Evolutionary conservation across 1,284 basidiomycete genomes (phyloP), one percentile per base, ranked within the genome.

Genomic region (Trichosporon asahii): DNA sequence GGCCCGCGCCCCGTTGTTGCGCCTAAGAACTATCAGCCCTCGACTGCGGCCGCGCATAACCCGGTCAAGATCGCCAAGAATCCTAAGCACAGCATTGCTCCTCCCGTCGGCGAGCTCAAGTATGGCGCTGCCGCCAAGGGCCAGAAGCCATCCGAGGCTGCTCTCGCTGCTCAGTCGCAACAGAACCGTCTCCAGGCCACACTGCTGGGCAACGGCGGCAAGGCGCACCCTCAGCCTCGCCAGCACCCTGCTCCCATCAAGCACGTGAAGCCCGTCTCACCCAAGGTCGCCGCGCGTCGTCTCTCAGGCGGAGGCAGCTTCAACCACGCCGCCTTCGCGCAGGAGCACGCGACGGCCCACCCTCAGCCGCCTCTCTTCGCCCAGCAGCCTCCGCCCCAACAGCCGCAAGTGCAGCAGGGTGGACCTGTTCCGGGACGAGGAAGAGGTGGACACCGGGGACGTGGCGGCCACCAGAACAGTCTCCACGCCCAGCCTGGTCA

Each of bases 1-100:
- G 91, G 91, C 0, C 89, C 90, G 5, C 85, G 88, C 75, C 90
- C 90, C 2, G 84, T 84, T 57, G 82, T 90, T 12, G 86, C 88
- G 11, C 88, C 85, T 9, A 83, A 88, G 40, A 89, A 90, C 12
- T 91, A 90, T 86, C 86, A 88, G 67, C 85, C 87, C 5, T 85
- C 85, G 1, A 86, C 82, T 12, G 77, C 77, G 6, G 67, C 65
- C 15, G 37, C 65, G 55, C 67, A 72, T 25, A 67, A 69, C 44
- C 76, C 76, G 0, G 82, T 88, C 9, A 83, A 85, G 25, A 88
- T 90, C 63, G 87, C 89, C 88, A 81, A 87, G 4, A 93, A 93
- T 77, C 91, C 81, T 5, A 65, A 70, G 63, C 70, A 75, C 25
- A 61, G 49, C 68, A 23, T 64, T 37, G 31, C 63, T 25, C 18